Evolutionary conservation across 257 asterid species (phyloP), one percentile per base, ranked within the genome.

Genomic region (Cinchona pubescens): DNA sequence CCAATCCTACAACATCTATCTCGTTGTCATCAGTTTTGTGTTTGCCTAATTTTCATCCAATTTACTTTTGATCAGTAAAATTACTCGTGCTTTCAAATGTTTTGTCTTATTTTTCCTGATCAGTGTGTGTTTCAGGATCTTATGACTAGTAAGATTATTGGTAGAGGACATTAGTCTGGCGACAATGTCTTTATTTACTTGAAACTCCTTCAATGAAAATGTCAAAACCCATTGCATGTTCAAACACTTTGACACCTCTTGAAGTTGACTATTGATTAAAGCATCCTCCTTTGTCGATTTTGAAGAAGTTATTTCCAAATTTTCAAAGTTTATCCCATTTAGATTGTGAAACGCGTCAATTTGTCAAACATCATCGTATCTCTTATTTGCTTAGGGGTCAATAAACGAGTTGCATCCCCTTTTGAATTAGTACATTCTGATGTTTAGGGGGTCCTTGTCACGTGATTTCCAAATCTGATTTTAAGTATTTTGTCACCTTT

Each of bases 371-470:
- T 1, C 66, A 64, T 75, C 30, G 53, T 71, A 0, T 76, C 4
- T 19, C 42, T 53, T 58, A 7, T 21, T 42, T n/a, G 4, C 78
- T 78, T 1, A 30, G 51, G 43, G 38, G 38, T 71, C 67, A 53
- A 64, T 65, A 80, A 80, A 65, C 14, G 65, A 25, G 72, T 35
- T 1, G 51, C 12, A 25, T 14, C 74, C 18, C 68, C 51, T 7
- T 76, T 80, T 64, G 76, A 81, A 6, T 48, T 76, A 56, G 72
- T 76, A 38, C 76, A 71, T 14, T 78, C 58, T 1, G 49, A 81
- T 76, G 73, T 77, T 53, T 77, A n/a, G n/a, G 75, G 80, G 73
- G 78, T 30, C 76, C 78, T 0, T 75, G 74, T 69, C 53, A 59
- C 0, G 13, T 75, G 21, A 1, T 37, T 30, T 77, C 72, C 0